Conservation (phyloP, 1,284 basidiomycete genomes). For the Fereydounia khargensis region DNA sequence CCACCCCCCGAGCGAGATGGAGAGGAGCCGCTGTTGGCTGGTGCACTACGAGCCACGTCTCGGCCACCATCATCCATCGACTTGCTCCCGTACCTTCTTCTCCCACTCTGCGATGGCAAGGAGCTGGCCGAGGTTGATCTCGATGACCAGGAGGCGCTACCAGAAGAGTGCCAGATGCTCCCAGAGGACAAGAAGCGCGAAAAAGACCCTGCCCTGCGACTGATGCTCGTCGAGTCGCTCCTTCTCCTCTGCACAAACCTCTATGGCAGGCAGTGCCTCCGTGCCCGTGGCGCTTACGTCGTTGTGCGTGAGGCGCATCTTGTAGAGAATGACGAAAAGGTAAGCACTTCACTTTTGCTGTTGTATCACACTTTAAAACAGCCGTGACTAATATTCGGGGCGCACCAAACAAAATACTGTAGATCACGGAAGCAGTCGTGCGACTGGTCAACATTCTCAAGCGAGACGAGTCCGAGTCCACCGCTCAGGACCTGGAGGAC, state of each 20-base stretch:
- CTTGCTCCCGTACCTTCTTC: slow-evolving; percentile 64
- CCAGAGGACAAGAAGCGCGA: slow-evolving; percentile 82
- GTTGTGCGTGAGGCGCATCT: slow-evolving; percentile 79
- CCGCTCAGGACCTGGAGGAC: slow-evolving; percentile 33
- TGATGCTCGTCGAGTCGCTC: slow-evolving; percentile 84
- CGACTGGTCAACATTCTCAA: slow-evolving; percentile 55
- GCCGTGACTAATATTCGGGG: too few relatives aligned
- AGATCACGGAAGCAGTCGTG: slow-evolving; percentile 52
- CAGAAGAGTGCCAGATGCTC: slow-evolving; percentile 80
- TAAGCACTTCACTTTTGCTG: too few relatives aligned
- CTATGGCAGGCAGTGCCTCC: slow-evolving; percentile 78
- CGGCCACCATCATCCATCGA: slow-evolving; percentile 49
- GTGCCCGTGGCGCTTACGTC: slow-evolving; percentile 80
- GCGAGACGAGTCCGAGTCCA: slow-evolving; percentile 48
- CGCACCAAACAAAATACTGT: too few relatives aligned
- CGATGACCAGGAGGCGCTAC: slow-evolving; percentile 85
- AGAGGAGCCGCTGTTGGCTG: slow-evolving; percentile 31
- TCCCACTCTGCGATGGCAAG: slow-evolving; percentile 90
- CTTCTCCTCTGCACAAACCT: slow-evolving; percentile 83
- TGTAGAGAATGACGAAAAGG: slow-evolving; percentile 75
- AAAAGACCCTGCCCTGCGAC: slow-evolving; percentile 72
- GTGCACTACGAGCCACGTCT: slow-evolving; percentile 29
- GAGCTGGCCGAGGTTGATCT: slow-evolving; percentile 61
- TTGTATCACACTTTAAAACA: too few relatives aligned
- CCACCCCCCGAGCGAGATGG: slow-evolving; percentile 34